Evolutionary conservation across 75 land plant species (phyloP), one percentile per base, ranked within the genome.

Genomic region (Chamaecyparis obtusa): DNA sequence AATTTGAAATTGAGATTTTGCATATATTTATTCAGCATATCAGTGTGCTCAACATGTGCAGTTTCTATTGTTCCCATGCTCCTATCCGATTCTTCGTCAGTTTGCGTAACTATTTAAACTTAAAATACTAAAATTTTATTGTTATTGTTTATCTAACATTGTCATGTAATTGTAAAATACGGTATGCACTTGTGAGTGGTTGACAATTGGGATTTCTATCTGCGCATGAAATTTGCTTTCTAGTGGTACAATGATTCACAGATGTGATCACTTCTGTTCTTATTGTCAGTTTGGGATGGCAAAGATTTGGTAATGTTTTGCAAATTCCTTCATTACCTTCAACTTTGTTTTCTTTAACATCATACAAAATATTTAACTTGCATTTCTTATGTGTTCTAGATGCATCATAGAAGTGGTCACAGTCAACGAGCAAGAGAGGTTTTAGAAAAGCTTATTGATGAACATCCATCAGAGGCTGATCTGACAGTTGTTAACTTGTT

Each of bases 371-470:
- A 33, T 9, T 24, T 11, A 30, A 72, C 33, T 72, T 72, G 36
- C 76, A 33, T 33, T 72, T 72, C 36, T 19, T 57, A 85, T 88
- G 35, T 72, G 49, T 89, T 87, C 41, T 94, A 97, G 95, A 90
- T 97, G 92, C 91, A 90, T 79, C 87, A 86, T 3, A 94, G 87
- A 85, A 95, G 91, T 89, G 95, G 94, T 36, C 93, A 92, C 55
- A 35, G 81, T 85, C 95, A 93, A 67, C 92, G 60, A 27, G 93
- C 96, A 27, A 86, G 90, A 24, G 60, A 86, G 43, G 82, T 93
- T 80, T 76, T 97, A 76, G 95, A 94, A 87, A 92, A 91, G 64
- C 90, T 93, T 84, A 82, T 96, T 33, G 88, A 89, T n/a, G 88
- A 81, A 57, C 91, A 91, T 88, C 87, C 91, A 77, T 85, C 89